A percentile compares a stretch with the other conserved stretches of the same genome.
phyloP scores from a whole-genome alignment of 805 yeast species.

The Candida montana region DNA sequence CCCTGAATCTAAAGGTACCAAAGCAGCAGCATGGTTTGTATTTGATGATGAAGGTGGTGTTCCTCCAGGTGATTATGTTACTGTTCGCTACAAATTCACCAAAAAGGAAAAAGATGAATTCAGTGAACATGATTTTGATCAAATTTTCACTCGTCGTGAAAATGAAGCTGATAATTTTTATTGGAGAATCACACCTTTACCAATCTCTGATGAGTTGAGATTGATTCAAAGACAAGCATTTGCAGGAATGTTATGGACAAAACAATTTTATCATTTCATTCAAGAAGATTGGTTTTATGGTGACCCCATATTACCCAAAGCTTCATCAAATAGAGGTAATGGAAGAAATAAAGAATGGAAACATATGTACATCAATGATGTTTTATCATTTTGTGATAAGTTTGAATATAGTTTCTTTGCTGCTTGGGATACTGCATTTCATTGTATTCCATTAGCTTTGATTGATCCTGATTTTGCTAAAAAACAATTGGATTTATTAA shows the following conservation, averaged over 20 bases:
- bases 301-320: slow-evolving; percentile 76
- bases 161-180: slow-evolving; percentile 91
- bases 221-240: slow-evolving; percentile 89
- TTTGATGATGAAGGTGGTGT: slow-evolving; percentile 75
- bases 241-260: slow-evolving; percentile 91
- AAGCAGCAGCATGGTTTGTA: slow-evolving; percentile 76
- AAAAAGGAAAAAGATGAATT: slow-evolving; percentile 39
- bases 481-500: slow-evolving; percentile 75
- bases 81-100: slow-evolving; percentile 71
- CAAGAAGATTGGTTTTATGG: slow-evolving; percentile 86
- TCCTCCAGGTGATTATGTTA: slow-evolving; percentile 83
- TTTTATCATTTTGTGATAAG: slow-evolving; percentile 86
- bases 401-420: slow-evolving; percentile 97
- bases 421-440: slow-evolving; percentile 96
- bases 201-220: slow-evolving; percentile 72
- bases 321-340: slow-evolving; percentile 74
- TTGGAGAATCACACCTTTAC: slow-evolving; percentile 83
- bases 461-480: slow-evolving; percentile 91
- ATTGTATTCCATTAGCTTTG: slow-evolving; percentile 88
- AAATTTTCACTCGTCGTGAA: slow-evolving; percentile 60
- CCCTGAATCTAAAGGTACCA: slow-evolving; percentile 70
- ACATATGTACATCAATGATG: slow-evolving; percentile 82
- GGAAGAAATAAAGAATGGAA: slow-evolving; percentile 90
- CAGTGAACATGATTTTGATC: slow-evolving; percentile 73
- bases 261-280: slow-evolving; percentile 83